phyloP scores from a whole-genome alignment of 345 rosid genomes.

The Sisymbrium altissimum region DNA sequence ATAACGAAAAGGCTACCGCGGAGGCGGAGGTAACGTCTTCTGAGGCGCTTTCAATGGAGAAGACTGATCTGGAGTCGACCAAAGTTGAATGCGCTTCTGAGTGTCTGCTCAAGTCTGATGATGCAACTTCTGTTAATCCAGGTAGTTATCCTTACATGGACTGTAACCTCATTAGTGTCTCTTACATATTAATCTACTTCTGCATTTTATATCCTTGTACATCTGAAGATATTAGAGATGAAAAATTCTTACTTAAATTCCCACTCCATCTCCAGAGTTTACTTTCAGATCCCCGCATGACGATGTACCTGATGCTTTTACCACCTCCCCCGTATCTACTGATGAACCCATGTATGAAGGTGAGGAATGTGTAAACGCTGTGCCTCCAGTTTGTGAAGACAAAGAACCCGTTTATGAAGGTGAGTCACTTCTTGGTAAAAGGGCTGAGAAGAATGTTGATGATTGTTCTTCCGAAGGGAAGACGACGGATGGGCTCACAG shows the following conservation, averaged over 20 bases:
- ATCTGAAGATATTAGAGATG: slow-evolving; percentile 25
- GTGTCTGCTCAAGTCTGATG: slow-evolving; percentile 27
- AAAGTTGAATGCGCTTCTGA: slow-evolving; percentile 27
- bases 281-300: slow-evolving; percentile 43
- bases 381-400: slow-evolving; percentile 46
- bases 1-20: slow-evolving; percentile 21
- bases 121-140: slow-evolving; percentile 26
- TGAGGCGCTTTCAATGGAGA: slow-evolving; percentile 23
- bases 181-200: slow-evolving; percentile 21
- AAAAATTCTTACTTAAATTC: slow-evolving; percentile 32
- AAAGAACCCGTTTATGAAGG: slow-evolving; percentile 97
- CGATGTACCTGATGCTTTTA: slow-evolving; percentile 47
- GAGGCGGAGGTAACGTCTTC: slow-evolving; percentile 27
- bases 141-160: slow-evolving; percentile 32
- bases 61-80: slow-evolving; percentile 30
- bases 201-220: slow-evolving; percentile 30
- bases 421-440: slow-evolving; percentile 84
- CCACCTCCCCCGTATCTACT: slow-evolving; percentile 56
- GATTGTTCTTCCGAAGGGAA: slow-evolving; percentile 38
- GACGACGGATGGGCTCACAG: slow-evolving; percentile 58
- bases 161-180: slow-evolving; percentile 7
- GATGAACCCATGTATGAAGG: slow-evolving; percentile 97
- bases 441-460: slow-evolving; percentile 50
- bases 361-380: slow-evolving; percentile 85
- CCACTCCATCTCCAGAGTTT: slow-evolving; percentile 48